A percentile compares a stretch with the other conserved stretches of the same genome.
Conservation (phyloP, 371 early-diverging fungal genomes). For the Conidiobolus incongruus region DNA sequence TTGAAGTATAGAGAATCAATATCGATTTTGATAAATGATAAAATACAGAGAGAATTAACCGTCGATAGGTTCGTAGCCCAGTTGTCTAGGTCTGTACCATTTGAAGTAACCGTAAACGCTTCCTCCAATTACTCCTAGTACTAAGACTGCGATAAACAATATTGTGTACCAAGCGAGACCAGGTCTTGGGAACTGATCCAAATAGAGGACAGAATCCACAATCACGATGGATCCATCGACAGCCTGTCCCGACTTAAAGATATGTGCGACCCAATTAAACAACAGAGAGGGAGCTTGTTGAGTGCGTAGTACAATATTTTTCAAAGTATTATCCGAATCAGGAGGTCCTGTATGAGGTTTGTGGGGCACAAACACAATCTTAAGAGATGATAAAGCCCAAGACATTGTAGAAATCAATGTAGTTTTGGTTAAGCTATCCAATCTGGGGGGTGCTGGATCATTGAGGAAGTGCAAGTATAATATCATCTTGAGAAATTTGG, state of each 20-base stretch:
- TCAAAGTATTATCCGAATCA: background rate
- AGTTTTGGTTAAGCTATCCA: background rate
- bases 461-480: conserved; percentile 1
- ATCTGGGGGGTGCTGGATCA: background rate
- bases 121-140: background rate
- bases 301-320: background rate
- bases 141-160: background rate
- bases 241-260: conserved; percentile 1
- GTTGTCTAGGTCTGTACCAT: background rate
- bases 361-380: background rate
- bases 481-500: background rate
- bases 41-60: too few species aligned
- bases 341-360: background rate
- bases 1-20: too few species aligned
- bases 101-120: background rate
- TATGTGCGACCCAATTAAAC: background rate
- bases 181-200: background rate
- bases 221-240: background rate
- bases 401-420: background rate
- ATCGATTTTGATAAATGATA: too few species aligned
- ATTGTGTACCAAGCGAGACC: background rate
- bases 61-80: background rate
- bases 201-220: background rate
- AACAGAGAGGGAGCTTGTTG: background rate
- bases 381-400: background rate